Base-by-base conservation (phyloP, 305 asterid genomes). In the Solanum hybrid region DNA sequence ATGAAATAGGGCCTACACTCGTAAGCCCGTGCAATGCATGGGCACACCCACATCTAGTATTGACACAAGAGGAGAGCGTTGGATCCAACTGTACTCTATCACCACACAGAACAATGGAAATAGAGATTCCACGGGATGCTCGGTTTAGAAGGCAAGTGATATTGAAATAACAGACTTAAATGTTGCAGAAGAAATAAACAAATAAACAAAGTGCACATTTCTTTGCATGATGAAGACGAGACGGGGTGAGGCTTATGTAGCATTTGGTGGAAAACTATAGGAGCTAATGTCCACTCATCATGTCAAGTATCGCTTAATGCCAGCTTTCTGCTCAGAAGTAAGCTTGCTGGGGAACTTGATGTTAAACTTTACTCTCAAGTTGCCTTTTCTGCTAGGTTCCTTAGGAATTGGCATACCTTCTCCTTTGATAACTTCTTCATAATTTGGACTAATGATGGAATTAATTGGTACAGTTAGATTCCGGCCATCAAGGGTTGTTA, bases 401-500 rank as follows among this genome's bases (percentile, higher is more conserved):
- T 93, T 95, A 5, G 97, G 97, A 51, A 96, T 92, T 3, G 99
- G 99, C 99, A 96, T 95, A 72, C 99, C 98, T 90, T 96, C 99
- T 6, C 97, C 99, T 91, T 93, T 96, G 20, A 96, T 91, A 46
- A 96, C 96, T 93, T 96, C 98, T 92, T 96, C 99, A 37, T 96
- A 94, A 40, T 92, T 91, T 85, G 98, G 98, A 89, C 94, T 91
- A 16, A 95, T 92, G 87, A 94, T 87, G 90, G 92, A 93, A 92
- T 93, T 94, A 42, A 96, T 88, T 36, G 98, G 95, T 82, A 95
- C 31, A 10, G 95, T 94, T 51, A 97, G 92, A 90, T 56, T 93
- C 79, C 98, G 91, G 5, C 98, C 98, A 91, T 97, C 99, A n/a
- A 97, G 97, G 3, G 97, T 95, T 7, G 97, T 91, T 82, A 96